Conservation (phyloP, 2,329 filamentous ascomycete genomes). For the Metarhizium rileyi region DNA sequence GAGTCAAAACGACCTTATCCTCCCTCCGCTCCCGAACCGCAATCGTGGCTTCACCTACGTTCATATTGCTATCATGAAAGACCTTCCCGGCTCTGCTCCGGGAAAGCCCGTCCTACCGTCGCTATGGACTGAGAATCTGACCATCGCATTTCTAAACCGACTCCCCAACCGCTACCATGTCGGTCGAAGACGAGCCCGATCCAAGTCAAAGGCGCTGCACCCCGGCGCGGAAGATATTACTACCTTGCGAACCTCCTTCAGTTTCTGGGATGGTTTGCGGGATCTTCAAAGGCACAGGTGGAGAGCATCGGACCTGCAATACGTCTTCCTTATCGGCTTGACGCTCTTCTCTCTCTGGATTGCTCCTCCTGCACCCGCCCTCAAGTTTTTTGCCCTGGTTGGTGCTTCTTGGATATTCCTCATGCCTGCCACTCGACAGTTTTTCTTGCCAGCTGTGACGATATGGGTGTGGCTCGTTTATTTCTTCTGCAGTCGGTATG, state of each 20-base stretch:
- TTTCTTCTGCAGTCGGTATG: constrained; percentile 89
- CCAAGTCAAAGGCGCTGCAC: constrained; percentile 26
- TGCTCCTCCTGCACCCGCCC: constrained; percentile 68
- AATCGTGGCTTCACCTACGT: constrained; percentile 7
- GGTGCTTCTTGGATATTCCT: constrained; percentile 60
- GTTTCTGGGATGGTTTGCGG: constrained; percentile 65
- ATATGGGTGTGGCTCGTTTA: constrained; percentile 82
- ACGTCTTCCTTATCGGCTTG: constrained; percentile 62
- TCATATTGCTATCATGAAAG: constrained; percentile 24
- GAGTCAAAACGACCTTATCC: constrained; percentile 4
- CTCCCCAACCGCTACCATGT: constrained; percentile 30
- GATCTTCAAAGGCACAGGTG: constrained; percentile 70
- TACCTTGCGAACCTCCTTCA: constrained; percentile 71
- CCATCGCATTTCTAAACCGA: constrained; percentile 32
- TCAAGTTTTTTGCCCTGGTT: constrained; percentile 65
- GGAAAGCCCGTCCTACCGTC: constrained; percentile 32
- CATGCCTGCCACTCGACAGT: constrained; percentile 79
- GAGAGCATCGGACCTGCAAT: constrained; percentile 77
- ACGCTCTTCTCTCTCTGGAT: constrained; percentile 77
- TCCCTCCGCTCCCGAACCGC: constrained; percentile 4
- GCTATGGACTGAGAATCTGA: constrained; percentile 30
- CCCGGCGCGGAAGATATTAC: constrained; percentile 52
- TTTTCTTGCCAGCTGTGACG: constrained; percentile 78
- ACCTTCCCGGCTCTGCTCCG: constrained; percentile 25
- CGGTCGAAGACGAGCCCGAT: constrained; percentile 27